Evolutionary conservation across 148 eudicot species (phyloP).

Genomic region (Rhododendron ovatum): DNA sequence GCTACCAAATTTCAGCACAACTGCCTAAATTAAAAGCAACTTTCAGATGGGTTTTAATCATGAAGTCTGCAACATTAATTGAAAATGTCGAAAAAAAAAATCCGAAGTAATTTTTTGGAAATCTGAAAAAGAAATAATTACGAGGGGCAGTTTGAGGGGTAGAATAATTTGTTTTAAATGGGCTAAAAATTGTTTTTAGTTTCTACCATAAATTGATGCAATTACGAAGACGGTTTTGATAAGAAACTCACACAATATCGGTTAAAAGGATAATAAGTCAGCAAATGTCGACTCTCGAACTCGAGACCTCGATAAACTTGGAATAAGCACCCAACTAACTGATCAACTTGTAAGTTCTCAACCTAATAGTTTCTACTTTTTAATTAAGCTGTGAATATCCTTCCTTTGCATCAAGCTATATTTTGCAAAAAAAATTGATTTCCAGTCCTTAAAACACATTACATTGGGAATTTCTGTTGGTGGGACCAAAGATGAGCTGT

Average conservation of each 20-base stretch:
- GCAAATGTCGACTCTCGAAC: too few species aligned
- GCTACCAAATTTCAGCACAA: constrained; percentile 9
- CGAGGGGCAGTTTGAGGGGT: background rate
- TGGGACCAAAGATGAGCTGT: background rate
- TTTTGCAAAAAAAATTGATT: background rate
- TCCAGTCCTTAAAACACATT: background rate
- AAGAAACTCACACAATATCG: background rate
- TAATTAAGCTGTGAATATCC: background rate
- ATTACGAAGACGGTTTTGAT: background rate
- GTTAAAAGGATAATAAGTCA: background rate
- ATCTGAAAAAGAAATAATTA: background rate
- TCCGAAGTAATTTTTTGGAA: background rate
- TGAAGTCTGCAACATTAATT: background rate
- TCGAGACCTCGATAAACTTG: too few species aligned
- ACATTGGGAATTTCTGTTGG: background rate
- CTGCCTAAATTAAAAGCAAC: background rate
- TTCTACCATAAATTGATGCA: background rate
- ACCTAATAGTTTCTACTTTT: background rate
- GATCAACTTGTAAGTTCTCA: too few species aligned
- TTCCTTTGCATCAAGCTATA: background rate
- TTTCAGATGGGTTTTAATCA: background rate
- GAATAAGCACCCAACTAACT: too few species aligned
- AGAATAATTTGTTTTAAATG: background rate
- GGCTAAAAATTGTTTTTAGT: background rate
- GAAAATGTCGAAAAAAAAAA: background rate